Evolutionary conservation across 2,329 filamentous ascomycete genomes (phyloP), one percentile per base, ranked within the genome.

Genomic region (Microsporum canis): DNA sequence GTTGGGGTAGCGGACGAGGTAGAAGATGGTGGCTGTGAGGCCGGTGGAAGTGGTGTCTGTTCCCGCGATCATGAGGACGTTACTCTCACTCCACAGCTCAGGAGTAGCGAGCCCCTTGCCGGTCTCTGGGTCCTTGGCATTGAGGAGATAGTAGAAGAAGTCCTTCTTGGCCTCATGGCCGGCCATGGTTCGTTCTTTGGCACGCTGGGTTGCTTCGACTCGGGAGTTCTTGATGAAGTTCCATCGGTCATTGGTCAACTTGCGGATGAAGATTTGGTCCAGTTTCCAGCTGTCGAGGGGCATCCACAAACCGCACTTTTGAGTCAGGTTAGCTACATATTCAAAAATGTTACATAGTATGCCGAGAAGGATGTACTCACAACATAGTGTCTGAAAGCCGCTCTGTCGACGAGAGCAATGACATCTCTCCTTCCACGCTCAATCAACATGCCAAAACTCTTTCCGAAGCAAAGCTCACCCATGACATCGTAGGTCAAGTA

Each of bases 401-500:
- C 87, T 31, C 83, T 80, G 65, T 85, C 84, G 12, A 89, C 83
- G 43, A 89, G 72, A 27, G 84, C 80, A 58, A 88, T 79, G 27
- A 87, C 85, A 65, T 87, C 86, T 33, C 85, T 84, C 80, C 63
- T 73, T 60, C 66, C 73, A 60, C 69, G 75, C 65, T 71, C 67
- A 43, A 75, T 63, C 62, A 80, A 68, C 77, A 80, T 80, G 12
- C 63, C 63, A 31, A 74, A 76, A 41, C 66, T 63, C 55, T 72
- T 69, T 3, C 72, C 71, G 57, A 74, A 73, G 2, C 67, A 66
- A 0, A 75, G 62, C 45, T 75, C 71, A 1, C 71, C 72, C 57
- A 75, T 69, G 36, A 75, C 66, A 59, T 75, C 73, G 58, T 73
- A 74, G n/a, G 68, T 66, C 5, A 70, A 62, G 41, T 66, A 73